Evolutionary conservation across 2,329 filamentous ascomycete species (phyloP).

Genomic region (Sporothrix phasma): DNA sequence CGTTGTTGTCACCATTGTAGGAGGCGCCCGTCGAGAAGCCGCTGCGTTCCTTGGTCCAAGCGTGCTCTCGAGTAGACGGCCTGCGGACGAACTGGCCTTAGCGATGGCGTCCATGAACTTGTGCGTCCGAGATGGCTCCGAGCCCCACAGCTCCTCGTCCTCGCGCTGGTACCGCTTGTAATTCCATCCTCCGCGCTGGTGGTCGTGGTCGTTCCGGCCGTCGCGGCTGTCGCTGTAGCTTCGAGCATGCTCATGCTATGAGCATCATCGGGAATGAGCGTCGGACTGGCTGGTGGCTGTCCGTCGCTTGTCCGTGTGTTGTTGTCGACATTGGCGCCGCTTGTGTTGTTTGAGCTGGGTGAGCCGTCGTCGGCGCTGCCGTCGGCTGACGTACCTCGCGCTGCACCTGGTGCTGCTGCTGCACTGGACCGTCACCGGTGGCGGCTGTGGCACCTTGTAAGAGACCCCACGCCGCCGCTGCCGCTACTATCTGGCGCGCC

Average conservation of each 20-base stretch:
- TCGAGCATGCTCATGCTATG: slow-evolving; percentile 31
- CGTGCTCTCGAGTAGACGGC: slow-evolving; percentile 42
- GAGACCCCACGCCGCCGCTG: not conserved
- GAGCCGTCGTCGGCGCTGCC: not conserved
- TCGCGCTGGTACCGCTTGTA: slow-evolving; percentile 71
- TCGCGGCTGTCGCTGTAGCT: slow-evolving; percentile 17
- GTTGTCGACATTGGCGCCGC: not conserved
- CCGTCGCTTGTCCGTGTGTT: not conserved
- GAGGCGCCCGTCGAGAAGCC: not conserved
- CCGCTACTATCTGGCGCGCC: slow-evolving; percentile 11
- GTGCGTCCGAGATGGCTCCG: slow-evolving; percentile 43
- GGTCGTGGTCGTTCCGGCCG: slow-evolving; percentile 23
- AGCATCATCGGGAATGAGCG: slow-evolving; percentile 38
- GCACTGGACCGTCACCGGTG: not conserved
- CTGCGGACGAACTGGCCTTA: slow-evolving; percentile 47
- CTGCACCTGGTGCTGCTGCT: not conserved
- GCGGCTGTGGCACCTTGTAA: not conserved
- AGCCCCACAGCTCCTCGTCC: slow-evolving; percentile 78
- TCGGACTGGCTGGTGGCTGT: slow-evolving; percentile 28
- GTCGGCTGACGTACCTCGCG: not conserved
- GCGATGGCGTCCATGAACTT: slow-evolving; percentile 48
- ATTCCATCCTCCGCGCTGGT: slow-evolving; percentile 56
- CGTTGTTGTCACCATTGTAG: slow-evolving; percentile 12
- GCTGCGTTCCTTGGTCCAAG: slow-evolving; percentile 36
- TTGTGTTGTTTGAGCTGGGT: not conserved